phyloP scores from a whole-genome alignment of 1,139 yeast species.

The Suhomyces kunorum region DNA sequence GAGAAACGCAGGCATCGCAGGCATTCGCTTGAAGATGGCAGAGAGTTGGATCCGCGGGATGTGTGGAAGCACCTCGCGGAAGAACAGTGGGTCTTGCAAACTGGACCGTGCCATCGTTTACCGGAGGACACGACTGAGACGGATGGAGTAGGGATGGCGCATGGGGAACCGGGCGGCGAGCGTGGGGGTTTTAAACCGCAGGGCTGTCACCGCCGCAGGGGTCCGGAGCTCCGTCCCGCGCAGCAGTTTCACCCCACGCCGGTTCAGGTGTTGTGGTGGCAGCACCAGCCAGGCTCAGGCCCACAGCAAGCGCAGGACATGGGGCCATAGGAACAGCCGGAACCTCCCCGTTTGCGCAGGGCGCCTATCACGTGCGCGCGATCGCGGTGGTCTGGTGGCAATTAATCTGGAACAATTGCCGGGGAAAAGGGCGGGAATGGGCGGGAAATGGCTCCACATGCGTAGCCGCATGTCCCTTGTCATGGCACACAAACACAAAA shows the following conservation, averaged over 20 bases:
- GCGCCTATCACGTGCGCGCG: neutral
- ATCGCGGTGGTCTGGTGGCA: neutral
- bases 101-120: conserved; percentile 1
- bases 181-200: neutral
- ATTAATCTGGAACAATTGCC: too few species aligned
- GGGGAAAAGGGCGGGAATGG: too few species aligned
- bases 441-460: too few species aligned
- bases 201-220: neutral
- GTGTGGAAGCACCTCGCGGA: conserved; percentile 1
- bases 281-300: conserved; percentile 2
- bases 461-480: too few species aligned
- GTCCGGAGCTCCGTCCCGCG: neutral
- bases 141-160: too few species aligned
- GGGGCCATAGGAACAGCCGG: conserved; percentile 1
- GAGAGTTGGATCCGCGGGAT: conserved; percentile 15
- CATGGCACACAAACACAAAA: too few species aligned
- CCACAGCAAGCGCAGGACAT: neutral
- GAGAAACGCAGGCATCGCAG: conserved; percentile 16
- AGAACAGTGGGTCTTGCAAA: conserved; percentile 1
- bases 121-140: conserved; percentile 9
- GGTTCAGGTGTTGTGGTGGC: too few species aligned
- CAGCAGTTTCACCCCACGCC: neutral
- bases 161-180: too few species aligned
- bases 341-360: neutral
- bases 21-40: conserved; percentile 12